Base-by-base conservation (phyloP, 495 filamentous ascomycete genomes). In the Monascus purpureus region DNA sequence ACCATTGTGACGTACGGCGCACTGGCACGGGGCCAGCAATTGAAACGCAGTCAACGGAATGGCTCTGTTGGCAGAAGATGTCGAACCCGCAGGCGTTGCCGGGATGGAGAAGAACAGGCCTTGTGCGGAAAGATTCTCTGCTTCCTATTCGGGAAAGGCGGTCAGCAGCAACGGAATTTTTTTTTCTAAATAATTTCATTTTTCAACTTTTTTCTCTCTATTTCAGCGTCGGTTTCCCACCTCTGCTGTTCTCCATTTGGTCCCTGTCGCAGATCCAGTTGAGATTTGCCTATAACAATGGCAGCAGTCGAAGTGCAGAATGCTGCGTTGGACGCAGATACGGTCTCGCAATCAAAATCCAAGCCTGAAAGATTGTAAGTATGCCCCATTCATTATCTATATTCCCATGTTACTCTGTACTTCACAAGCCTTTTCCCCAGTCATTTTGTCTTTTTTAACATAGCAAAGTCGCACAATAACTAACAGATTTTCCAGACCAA, bases 1-100 rank as follows among this genome's bases (percentile, higher is more conserved):
- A 71, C 73, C 80, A 83, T 83, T 49, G 49, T 48, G 42, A 37
- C 45, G 31, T 5, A 22, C 25, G 25, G 35, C 34, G 35, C 46
- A 50, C 47, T 40, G 55, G 55, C 53, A 46, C 53, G 15, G 47
- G 28, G 45, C 20, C 20, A 9, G 47, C 47, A 47, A 55, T 60
- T 48, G 53, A 38, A 44, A 33, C 35, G 50, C 43, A 50, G 46
- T 59, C 51, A 53, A 55, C 49, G 41, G 29, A 28, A 5, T 28
- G 4, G n/a, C 13, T 6, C 4, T 6, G 14, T n/a, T n/a, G n/a
- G n/a, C n/a, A n/a, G n/a, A n/a, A n/a, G n/a, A n/a, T n/a, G n/a
- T n/a, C n/a, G n/a, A n/a, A n/a, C n/a, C n/a, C n/a, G n/a, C n/a
- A n/a, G n/a, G n/a, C n/a, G n/a, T n/a, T n/a, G n/a, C n/a, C n/a